phyloP scores from a whole-genome alignment of 805 yeast species.

The Metschnikowia sp. region DNA sequence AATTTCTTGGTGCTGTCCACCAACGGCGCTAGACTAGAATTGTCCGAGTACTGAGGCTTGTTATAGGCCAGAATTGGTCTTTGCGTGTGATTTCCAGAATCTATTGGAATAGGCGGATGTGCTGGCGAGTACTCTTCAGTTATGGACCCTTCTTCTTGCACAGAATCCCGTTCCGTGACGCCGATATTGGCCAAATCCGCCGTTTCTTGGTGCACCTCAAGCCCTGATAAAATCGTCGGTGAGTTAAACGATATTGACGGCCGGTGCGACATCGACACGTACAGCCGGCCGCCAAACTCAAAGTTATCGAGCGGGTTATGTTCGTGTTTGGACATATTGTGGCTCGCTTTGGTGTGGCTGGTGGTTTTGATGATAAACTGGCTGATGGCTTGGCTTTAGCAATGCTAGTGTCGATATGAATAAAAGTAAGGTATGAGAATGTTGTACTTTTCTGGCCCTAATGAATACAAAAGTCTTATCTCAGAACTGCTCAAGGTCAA shows the following conservation, averaged over 20 bases:
- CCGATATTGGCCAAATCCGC: conserved; percentile 57
- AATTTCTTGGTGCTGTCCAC: conserved; percentile 7
- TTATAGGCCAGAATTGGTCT: background rate
- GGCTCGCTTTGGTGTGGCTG: background rate
- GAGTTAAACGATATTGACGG: conserved; percentile 26
- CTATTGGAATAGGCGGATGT: conserved; percentile 24
- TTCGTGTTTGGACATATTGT: conserved; percentile 6
- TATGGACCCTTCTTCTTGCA: conserved; percentile 10
- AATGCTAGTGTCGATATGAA: too few species aligned
- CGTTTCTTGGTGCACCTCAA: conserved; percentile 53
- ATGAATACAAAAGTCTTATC: too few species aligned
- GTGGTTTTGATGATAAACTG: background rate
- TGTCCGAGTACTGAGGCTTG: conserved; percentile 2
- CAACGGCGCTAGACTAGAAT: conserved; percentile 15
- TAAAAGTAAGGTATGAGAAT: too few species aligned
- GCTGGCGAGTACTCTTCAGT: conserved; percentile 15
- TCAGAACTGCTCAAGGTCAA: too few species aligned
- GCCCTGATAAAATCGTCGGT: conserved; percentile 47
- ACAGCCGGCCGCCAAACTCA: conserved; percentile 39
- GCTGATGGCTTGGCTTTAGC: too few species aligned
- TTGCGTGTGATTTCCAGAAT: background rate
- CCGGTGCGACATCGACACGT: conserved; percentile 32
- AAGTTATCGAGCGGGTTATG: conserved; percentile 12
- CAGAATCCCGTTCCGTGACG: conserved; percentile 28
- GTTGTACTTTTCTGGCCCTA: too few species aligned